A percentile compares a stretch with the other conserved stretches of the same genome.
Conservation (phyloP, 495 filamentous ascomycete species). For the Hypoxylon rickii region DNA sequence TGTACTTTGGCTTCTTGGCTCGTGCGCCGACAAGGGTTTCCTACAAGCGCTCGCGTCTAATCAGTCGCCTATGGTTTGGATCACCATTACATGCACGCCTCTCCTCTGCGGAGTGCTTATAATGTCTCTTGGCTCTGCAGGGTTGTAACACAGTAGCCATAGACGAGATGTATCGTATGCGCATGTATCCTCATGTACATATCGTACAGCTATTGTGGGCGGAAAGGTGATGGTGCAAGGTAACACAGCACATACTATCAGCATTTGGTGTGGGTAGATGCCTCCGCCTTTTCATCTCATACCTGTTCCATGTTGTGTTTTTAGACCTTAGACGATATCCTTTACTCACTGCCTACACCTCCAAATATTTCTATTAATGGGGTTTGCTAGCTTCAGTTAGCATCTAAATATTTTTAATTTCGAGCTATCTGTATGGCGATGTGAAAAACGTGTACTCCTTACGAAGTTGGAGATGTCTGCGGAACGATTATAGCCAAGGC, state of each 20-base stretch:
- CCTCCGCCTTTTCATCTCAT: slow-evolving; percentile 15
- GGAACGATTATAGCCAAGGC: neutral
- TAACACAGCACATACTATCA: too few species aligned
- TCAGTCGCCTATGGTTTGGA: slow-evolving; percentile 19
- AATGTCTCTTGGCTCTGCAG: neutral
- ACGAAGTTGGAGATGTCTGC: neutral
- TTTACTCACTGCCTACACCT: neutral
- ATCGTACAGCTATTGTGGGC: too few species aligned
- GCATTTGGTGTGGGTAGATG: neutral
- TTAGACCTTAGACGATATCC: neutral
- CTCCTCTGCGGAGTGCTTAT: slow-evolving; percentile 24
- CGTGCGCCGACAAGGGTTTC: slow-evolving; percentile 10
- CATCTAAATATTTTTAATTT: too few species aligned
- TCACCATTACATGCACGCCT: too few species aligned
- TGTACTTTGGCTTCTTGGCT: slow-evolving; percentile 15
- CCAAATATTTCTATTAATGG: neutral
- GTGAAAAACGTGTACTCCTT: neutral
- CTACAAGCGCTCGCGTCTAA: slow-evolving; percentile 34
- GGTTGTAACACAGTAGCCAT: too few species aligned
- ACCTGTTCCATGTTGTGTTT: neutral
- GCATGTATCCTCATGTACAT: too few species aligned
- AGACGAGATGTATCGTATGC: neutral
- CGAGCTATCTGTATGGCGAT: neutral
- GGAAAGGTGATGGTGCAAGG: too few species aligned
- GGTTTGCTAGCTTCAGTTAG: neutral